Base-by-base conservation (phyloP, 2,329 filamentous ascomycete species). In the Neophaeococcomyces aloes region DNA sequence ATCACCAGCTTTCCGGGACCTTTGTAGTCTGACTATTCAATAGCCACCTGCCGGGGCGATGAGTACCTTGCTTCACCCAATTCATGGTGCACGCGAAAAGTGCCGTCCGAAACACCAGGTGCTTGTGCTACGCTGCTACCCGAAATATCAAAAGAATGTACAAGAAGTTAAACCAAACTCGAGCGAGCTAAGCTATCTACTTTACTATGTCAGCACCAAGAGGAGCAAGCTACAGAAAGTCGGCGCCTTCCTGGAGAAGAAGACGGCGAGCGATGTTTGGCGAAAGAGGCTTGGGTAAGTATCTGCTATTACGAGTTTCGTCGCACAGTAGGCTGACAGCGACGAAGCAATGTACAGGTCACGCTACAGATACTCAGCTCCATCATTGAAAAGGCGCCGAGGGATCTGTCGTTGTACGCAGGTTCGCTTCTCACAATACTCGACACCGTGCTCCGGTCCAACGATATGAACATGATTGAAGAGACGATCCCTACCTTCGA, bases 191-290 rank as follows among this genome's bases (percentile, higher is more conserved):
- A 94, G 86, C 65, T 96, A 96, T 62, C 77, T 98, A 52, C 78
- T 96, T 43, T 96, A 94, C 74, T 96, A 98, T 70, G 87, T 86
- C 49, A 93, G 85, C 60, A 94, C 88, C 56, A 85, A 89, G 48
- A 81, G 86, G 53, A 89, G 85, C 65, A 98, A 96, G 73, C 79
- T 96, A 56, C 86, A 91, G 59, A 98, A 98, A 67, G 88, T 98
- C 54, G 87, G 86, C 63, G 80, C 79, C 56, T 98, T 95, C 61
- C 74, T 98, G 52, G 88, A 96, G 69, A 93, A 89, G 71, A 86
- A 89, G 69, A 91, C 86, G 17, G 84, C 84, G 49, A 82, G 79
- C 59, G 91, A 98, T 69, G 86, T 95, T 53, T 93, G 83, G 78
- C 83, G 85, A 59, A 76, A 79, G 63, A 81, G 86, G 59, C 85